Evolutionary conservation across 352 stramenopile genomes (phyloP).

Genomic region (Aphanomyces stellatus): DNA sequence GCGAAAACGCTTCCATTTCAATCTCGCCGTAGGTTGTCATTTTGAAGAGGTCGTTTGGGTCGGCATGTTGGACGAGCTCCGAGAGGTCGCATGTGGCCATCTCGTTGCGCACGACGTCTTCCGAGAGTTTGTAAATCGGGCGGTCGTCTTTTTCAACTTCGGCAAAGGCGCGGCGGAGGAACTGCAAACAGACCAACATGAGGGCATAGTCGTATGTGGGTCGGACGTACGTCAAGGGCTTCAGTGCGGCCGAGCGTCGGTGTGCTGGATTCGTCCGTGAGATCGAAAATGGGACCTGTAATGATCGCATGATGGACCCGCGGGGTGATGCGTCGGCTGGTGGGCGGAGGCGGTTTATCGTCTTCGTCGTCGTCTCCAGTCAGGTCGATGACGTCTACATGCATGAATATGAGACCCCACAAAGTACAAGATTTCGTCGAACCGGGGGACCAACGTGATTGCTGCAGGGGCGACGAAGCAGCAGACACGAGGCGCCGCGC

Average conservation of each 20-base stretch:
- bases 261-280: neutral
- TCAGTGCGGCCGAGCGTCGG: neutral
- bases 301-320: neutral
- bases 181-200: neutral
- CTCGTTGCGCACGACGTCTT: conserved; percentile 46
- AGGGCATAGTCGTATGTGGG: neutral
- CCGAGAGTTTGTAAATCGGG: conserved; percentile 62
- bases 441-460: neutral
- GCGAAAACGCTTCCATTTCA: conserved; percentile 49
- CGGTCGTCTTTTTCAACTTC: conserved; percentile 54
- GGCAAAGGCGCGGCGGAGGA: neutral
- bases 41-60: conserved; percentile 48
- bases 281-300: conserved; percentile 1
- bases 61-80: conserved; percentile 57
- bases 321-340: neutral
- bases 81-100: conserved; percentile 50
- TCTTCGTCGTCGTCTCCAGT: neutral
- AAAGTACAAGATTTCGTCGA: neutral
- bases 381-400: conserved; percentile 1
- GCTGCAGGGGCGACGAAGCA: neutral
- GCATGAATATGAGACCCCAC: neutral
- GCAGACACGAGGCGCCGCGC: too few species aligned
- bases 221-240: neutral
- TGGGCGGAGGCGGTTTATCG: neutral
- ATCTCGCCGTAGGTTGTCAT: conserved; percentile 80